These are phyloP conservation scores for Cladophialophora chaetospira DNA, from an alignment of 2,329 filamentous ascomycete species.

Conservation along the genomic window DNA sequence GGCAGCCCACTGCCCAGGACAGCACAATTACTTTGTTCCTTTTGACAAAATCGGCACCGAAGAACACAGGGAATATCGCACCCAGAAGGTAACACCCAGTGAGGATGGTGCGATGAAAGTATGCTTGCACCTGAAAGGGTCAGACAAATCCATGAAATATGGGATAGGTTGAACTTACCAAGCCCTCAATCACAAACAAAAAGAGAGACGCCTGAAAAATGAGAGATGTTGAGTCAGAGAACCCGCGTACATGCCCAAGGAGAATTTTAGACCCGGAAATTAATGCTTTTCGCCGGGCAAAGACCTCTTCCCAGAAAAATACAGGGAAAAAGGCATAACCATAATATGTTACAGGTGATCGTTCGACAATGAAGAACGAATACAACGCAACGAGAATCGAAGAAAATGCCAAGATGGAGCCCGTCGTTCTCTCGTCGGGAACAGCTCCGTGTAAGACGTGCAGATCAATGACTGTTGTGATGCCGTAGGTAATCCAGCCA, in stretches of 20 bases:
- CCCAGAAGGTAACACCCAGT: conserved; percentile 77
- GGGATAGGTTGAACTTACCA: conserved; percentile 53
- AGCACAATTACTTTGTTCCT: conserved; percentile 64
- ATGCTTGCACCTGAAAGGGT: conserved; percentile 72
- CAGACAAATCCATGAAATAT: conserved; percentile 1
- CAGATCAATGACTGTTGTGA: conserved; percentile 83
- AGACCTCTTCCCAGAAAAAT: conserved; percentile 95
- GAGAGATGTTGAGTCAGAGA: conserved; percentile 60
- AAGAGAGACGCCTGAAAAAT: conserved; percentile 67
- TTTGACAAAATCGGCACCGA: conserved; percentile 72
- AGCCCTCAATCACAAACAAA: conserved; percentile 72
- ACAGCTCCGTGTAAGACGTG: conserved; percentile 77
- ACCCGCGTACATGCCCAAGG: conserved; percentile 67
- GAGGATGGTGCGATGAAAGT: conserved; percentile 86
- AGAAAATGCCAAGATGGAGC: conserved; percentile 68
- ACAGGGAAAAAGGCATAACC: conserved; percentile 89
- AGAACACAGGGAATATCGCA: conserved; percentile 73
- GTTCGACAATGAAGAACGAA: conserved; percentile 75
- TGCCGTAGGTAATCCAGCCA: conserved; percentile 91
- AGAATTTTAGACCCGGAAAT: conserved; percentile 66
- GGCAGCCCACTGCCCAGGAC: conserved; percentile 75
- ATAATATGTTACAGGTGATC: conserved; percentile 83
- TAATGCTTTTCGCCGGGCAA: conserved; percentile 72
- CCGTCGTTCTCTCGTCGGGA: conserved; percentile 62
- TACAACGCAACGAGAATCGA: conserved; percentile 75